Percentiles rank a stretch among this genome's conserved stretches.
Evolutionary conservation across 2,329 filamentous ascomycete genomes (phyloP).

Genomic region (Ascochyta rabiei): DNA sequence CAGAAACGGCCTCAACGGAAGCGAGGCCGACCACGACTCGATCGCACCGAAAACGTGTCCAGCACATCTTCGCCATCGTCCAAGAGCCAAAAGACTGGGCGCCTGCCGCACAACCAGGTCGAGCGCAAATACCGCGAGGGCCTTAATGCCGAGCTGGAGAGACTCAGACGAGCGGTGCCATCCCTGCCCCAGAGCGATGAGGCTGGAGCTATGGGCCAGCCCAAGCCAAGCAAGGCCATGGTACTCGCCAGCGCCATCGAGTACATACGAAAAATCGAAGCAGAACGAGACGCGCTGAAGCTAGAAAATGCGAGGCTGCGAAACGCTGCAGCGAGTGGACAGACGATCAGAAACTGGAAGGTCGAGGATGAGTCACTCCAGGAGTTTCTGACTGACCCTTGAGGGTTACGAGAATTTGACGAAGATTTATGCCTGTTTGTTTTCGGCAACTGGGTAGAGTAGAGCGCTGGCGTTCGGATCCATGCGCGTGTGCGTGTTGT

Average conservation of each 20-base stretch:
- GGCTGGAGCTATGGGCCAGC: slow-evolving; percentile 31
- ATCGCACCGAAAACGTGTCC: slow-evolving; percentile 29
- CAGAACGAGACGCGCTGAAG: slow-evolving; percentile 34
- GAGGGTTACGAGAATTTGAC: not conserved
- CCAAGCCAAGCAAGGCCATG: slow-evolving; percentile 44
- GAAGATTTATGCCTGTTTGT: not conserved
- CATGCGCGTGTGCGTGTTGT: not conserved
- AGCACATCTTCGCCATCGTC: slow-evolving; percentile 20
- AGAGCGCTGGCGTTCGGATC: slow-evolving; percentile 1
- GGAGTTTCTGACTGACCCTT: slow-evolving; percentile 17
- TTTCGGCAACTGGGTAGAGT: not conserved
- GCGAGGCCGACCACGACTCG: slow-evolving; percentile 41
- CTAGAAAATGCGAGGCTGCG: slow-evolving; percentile 37
- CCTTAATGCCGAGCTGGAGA: slow-evolving; percentile 40
- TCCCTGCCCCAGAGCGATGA: slow-evolving; percentile 40
- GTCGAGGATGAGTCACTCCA: slow-evolving; percentile 14
- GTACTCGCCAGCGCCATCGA: slow-evolving; percentile 42
- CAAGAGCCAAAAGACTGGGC: slow-evolving; percentile 27
- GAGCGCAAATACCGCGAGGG: slow-evolving; percentile 39
- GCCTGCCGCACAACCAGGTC: slow-evolving; percentile 45
- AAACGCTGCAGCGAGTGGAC: slow-evolving; percentile 10
- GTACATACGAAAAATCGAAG: slow-evolving; percentile 40
- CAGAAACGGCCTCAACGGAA: slow-evolving; percentile 38
- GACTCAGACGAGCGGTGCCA: slow-evolving; percentile 36
- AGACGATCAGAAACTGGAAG: slow-evolving; percentile 12